A percentile compares a stretch with the other conserved stretches of the same genome.
Conservation (phyloP, 2,329 filamentous ascomycete species). For the Monosporascus sp. region DNA sequence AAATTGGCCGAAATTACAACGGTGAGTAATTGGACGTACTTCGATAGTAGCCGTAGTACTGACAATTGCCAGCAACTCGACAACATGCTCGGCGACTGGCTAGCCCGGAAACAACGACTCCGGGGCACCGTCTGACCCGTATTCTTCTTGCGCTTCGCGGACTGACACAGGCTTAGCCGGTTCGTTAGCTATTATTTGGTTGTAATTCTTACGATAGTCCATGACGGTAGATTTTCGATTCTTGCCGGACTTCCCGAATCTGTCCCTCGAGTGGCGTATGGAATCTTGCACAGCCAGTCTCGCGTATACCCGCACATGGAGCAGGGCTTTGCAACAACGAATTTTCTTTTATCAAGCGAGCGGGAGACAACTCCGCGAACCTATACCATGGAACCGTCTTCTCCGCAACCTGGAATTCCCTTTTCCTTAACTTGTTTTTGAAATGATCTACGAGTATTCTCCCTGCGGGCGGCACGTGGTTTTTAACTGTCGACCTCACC, state of each 20-base stretch:
- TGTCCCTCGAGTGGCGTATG: background rate
- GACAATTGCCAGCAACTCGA: conserved; percentile 61
- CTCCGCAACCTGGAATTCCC: background rate
- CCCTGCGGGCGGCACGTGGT: conserved; percentile 1
- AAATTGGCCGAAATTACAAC: conserved; percentile 81
- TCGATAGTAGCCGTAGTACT: conserved; percentile 13
- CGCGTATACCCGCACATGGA: too few species aligned
- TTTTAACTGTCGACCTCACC: too few species aligned
- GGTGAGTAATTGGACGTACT: conserved; percentile 37
- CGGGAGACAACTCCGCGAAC: conserved; percentile 1
- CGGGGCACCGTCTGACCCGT: conserved; percentile 39
- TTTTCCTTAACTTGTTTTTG: conserved; percentile 2
- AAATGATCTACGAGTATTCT: conserved; percentile 8
- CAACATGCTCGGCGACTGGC: conserved; percentile 76
- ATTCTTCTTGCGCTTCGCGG: conserved; percentile 5
- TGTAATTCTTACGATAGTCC: background rate
- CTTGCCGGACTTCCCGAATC: background rate
- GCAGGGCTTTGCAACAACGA: background rate
- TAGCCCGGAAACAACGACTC: conserved; percentile 63
- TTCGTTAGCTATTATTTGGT: background rate
- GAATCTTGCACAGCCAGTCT: background rate
- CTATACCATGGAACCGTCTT: conserved; percentile 3
- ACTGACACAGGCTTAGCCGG: conserved; percentile 1
- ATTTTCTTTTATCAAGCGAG: background rate
- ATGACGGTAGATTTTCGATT: background rate